A percentile compares a stretch with the other conserved stretches of the same genome.
Conservation (phyloP, 108 stramenopile genomes). For the Cyclotella sp. region DNA sequence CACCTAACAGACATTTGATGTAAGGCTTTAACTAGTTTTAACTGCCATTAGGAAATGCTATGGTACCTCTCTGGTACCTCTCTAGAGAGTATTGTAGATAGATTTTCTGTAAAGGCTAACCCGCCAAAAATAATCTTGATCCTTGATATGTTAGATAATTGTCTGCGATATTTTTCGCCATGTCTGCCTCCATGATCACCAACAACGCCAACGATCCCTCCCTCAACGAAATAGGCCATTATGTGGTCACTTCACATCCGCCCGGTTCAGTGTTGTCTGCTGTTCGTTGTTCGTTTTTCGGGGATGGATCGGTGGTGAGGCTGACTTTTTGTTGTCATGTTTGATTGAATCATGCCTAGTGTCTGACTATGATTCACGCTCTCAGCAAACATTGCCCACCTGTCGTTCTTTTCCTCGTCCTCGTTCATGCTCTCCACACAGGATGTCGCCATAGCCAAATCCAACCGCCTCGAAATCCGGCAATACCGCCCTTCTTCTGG, state of each 20-base stretch:
- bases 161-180: no score
- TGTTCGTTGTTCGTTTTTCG: slow-evolving; percentile 68
- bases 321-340: no score
- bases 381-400: not conserved
- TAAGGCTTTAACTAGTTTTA: no score
- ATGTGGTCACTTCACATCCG: slow-evolving; percentile 83
- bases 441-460: slow-evolving; percentile 79
- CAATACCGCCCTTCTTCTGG: slow-evolving; percentile 31
- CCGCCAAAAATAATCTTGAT: no score
- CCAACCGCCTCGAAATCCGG: slow-evolving; percentile 72
- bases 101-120: no score
- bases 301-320: slow-evolving; percentile 32
- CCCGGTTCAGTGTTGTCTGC: slow-evolving; percentile 66
- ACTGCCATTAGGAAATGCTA: no score
- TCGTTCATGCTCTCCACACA: slow-evolving; percentile 8
- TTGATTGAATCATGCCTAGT: not conserved
- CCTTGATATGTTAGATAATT: no score
- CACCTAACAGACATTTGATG: no score
- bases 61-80: no score
- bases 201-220: slow-evolving; percentile 7
- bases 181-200: not conserved
- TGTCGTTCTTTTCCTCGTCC: not conserved
- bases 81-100: no score
- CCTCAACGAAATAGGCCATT: slow-evolving; percentile 67
- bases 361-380: not conserved